Conservation (phyloP, 2,329 filamentous ascomycete species). For the Celoporthe dispersa region DNA sequence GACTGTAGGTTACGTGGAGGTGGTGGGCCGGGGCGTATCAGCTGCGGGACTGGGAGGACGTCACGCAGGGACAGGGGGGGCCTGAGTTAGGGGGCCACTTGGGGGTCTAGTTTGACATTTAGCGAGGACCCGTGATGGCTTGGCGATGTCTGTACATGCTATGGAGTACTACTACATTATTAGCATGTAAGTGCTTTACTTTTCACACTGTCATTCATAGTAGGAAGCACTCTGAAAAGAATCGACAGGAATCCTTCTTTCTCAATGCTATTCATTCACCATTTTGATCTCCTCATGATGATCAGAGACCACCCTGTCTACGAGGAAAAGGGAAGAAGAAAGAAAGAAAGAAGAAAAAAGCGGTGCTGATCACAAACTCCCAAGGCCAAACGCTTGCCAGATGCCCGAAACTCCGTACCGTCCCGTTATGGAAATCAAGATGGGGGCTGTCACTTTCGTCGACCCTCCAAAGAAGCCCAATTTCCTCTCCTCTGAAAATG, state of each 20-base stretch:
- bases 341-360: no score
- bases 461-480: not conserved
- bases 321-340: no score
- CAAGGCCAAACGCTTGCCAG: not conserved
- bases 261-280: not conserved
- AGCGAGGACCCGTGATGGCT: slow-evolving; percentile 5
- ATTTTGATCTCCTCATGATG: no score
- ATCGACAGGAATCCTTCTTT: not conserved
- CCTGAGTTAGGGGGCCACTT: not conserved
- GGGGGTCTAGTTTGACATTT: not conserved
- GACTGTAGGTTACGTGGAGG: slow-evolving; percentile 25
- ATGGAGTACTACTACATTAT: not conserved
- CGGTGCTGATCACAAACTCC: not conserved
- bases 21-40: slow-evolving; percentile 23
- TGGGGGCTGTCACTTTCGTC: not conserved
- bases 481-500: not conserved
- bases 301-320: no score
- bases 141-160: not conserved
- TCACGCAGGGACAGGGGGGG: slow-evolving; percentile 23
- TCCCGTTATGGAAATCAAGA: not conserved
- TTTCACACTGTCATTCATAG: not conserved
- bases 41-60: slow-evolving; percentile 22
- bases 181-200: not conserved
- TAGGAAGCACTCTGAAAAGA: not conserved
- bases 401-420: not conserved